Evolutionary conservation across 768 basidiomycete genomes (phyloP).

Genomic region (Suillus decipiens): DNA sequence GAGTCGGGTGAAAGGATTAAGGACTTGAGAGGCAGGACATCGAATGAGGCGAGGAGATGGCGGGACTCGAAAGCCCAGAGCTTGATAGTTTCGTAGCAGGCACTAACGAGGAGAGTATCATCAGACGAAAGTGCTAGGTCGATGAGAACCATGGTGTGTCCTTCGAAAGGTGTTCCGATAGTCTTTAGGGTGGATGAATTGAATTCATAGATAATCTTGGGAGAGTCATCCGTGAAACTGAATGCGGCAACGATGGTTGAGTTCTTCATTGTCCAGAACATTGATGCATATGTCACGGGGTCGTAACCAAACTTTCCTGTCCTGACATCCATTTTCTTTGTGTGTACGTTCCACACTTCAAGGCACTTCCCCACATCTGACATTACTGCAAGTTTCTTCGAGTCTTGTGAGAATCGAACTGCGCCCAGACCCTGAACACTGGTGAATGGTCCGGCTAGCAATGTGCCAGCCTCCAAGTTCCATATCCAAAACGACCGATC

Average conservation of each 20-base stretch:
- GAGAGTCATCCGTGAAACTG: neutral
- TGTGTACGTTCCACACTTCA: neutral
- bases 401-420: neutral
- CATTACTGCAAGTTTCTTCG: neutral
- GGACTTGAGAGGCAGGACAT: neutral
- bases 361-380: neutral
- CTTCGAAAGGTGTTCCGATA: neutral
- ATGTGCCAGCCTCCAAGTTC: neutral
- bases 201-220: neutral
- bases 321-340: neutral
- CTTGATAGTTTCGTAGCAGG: constrained; percentile 2
- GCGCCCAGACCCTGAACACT: neutral
- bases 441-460: neutral
- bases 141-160: neutral
- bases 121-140: neutral
- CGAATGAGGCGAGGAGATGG: neutral
- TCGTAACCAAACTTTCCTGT: neutral
- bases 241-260: neutral
- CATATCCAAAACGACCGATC: neutral
- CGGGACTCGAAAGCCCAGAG: constrained; percentile 4
- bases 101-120: neutral
- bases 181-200: neutral
- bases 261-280: neutral
- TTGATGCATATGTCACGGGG: neutral
- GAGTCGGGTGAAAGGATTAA: neutral